These are phyloP conservation scores for Besnoitia besnoiti DNA, from an alignment of 169 alveolate species.

Conservation along the genomic window DNA sequence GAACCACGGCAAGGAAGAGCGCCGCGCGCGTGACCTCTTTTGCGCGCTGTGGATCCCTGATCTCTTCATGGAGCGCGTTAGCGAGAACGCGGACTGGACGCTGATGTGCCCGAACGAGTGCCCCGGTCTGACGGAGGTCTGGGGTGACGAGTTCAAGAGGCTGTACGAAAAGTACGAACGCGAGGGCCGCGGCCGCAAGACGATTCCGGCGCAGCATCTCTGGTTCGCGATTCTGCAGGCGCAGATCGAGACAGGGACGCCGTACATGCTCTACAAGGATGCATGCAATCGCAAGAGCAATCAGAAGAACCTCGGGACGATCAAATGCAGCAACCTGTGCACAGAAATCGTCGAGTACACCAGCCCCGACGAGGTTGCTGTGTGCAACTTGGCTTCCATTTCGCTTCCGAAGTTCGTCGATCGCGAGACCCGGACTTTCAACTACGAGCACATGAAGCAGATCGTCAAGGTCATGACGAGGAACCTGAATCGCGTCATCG, in stretches of 20 bases:
- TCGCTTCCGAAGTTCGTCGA: slow-evolving; percentile 89
- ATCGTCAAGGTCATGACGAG: slow-evolving; percentile 92
- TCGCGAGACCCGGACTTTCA: slow-evolving; percentile 74
- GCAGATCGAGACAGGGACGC: slow-evolving; percentile 99
- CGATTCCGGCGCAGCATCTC: slow-evolving; percentile 94
- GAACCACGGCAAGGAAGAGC: slow-evolving; percentile 98
- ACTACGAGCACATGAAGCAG: slow-evolving; percentile 82
- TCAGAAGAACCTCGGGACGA: slow-evolving; percentile 97
- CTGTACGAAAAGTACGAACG: slow-evolving; percentile 83
- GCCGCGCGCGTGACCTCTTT: slow-evolving; percentile 97
- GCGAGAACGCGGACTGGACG: slow-evolving; percentile 88
- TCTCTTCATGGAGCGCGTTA: slow-evolving; percentile 98
- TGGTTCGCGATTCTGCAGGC: slow-evolving; percentile 96
- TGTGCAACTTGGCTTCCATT: slow-evolving; percentile 98
- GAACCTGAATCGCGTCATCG: slow-evolving; percentile 96
- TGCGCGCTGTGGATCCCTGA: slow-evolving; percentile 99
- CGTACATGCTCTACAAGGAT: slow-evolving; percentile 97
- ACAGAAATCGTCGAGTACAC: slow-evolving; percentile 98
- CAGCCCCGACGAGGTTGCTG: slow-evolving; percentile 97
- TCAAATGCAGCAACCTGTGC: slow-evolving; percentile 95
- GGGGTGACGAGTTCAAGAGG: slow-evolving; percentile 96
- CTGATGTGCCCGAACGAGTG: slow-evolving; percentile 99
- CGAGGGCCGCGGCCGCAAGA: slow-evolving; percentile 92
- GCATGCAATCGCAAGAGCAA: slow-evolving; percentile 95
- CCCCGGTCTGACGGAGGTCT: slow-evolving; percentile 89